These are phyloP conservation scores for Aegle marmelos DNA, from an alignment of 345 rosid species.

Conservation along the genomic window DNA sequence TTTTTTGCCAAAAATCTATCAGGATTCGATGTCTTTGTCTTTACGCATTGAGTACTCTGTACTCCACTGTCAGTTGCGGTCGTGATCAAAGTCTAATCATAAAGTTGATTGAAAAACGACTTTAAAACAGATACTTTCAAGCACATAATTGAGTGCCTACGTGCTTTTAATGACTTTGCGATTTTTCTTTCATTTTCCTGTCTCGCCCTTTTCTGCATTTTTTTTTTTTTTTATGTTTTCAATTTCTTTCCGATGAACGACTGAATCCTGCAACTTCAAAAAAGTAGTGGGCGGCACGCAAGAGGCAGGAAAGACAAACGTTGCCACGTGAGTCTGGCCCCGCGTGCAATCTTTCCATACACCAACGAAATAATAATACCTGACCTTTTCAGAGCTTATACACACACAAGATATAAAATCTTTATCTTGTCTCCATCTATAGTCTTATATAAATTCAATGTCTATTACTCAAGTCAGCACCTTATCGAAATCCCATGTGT, in stretches of 20 bases:
- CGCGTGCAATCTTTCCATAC: background rate
- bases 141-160: background rate
- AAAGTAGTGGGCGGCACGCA: conserved; percentile 19
- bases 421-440: background rate
- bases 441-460: too few relatives aligned
- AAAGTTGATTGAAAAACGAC: background rate
- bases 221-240: too few relatives aligned
- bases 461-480: background rate
- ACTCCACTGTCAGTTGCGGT: background rate
- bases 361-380: background rate
- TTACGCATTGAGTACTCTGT: background rate
- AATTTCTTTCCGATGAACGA: background rate
- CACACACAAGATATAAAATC: too few relatives aligned
- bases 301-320: background rate
- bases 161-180: background rate
- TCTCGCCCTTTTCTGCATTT: background rate
- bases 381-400: too few relatives aligned
- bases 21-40: background rate
- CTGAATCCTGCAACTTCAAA: background rate
- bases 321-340: background rate
- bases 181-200: background rate
- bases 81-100: background rate
- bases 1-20: too few relatives aligned
- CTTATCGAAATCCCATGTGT: background rate
- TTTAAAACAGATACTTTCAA: background rate